These are phyloP conservation scores for Pleurotus citrinopileatus DNA, from an alignment of 768 basidiomycete genomes.

Conservation along the genomic window DNA sequence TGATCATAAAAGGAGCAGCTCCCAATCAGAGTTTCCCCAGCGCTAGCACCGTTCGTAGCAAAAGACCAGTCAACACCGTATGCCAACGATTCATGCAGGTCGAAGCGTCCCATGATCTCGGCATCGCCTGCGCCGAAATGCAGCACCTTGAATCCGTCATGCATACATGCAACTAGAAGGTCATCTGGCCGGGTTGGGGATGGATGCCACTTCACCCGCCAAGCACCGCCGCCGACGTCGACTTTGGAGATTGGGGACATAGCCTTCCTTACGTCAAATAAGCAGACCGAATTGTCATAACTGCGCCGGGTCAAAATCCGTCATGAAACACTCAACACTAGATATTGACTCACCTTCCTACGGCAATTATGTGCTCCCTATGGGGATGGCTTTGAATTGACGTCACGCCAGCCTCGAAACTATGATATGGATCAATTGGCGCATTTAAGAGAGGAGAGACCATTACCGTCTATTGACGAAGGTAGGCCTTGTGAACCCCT, in stretches of 20 bases:
- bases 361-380: constrained; percentile 78
- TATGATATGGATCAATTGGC: constrained; percentile 24
- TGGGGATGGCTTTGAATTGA: constrained; percentile 83
- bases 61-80: constrained; percentile 93
- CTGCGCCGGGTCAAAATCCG: constrained; percentile 33
- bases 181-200: constrained; percentile 59
- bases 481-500: constrained; percentile 53
- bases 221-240: constrained; percentile 87
- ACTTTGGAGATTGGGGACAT: constrained; percentile 51
- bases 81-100: constrained; percentile 78
- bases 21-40: constrained; percentile 55
- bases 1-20: constrained; percentile 98
- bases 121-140: constrained; percentile 36
- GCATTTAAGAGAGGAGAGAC: neutral
- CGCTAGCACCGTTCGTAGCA: constrained; percentile 17
- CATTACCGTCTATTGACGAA: constrained; percentile 72
- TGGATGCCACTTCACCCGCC: constrained; percentile 98
- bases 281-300: constrained; percentile 76
- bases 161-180: constrained; percentile 95
- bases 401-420: constrained; percentile 93
- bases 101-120: constrained; percentile 56
- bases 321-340: neutral
- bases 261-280: constrained; percentile 82
- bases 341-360: constrained; percentile 68
- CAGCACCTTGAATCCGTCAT: constrained; percentile 91